Conservation (phyloP, 1,284 basidiomycete species). For the Paramarasmius palmivorus region DNA sequence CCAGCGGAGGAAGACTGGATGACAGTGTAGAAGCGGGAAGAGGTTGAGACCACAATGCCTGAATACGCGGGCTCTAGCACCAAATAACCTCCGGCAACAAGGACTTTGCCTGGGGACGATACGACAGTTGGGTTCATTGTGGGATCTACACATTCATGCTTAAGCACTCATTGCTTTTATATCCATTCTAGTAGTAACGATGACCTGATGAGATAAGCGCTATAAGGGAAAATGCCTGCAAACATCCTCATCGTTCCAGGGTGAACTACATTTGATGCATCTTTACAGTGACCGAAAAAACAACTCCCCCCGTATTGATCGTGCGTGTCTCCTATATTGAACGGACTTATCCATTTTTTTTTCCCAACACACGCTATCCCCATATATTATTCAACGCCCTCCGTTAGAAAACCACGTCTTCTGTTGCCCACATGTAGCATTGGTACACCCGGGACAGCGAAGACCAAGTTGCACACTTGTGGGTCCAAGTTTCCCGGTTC, state of each 20-base stretch:
- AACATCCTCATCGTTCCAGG: background rate
- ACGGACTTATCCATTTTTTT: no score
- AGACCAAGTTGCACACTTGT: constrained; percentile 83
- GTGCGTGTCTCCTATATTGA: constrained; percentile 5
- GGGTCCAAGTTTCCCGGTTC: constrained; percentile 52
- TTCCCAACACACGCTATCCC: background rate
- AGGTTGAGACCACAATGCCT: constrained; percentile 88
- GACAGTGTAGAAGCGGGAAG: constrained; percentile 90
- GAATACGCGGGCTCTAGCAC: constrained; percentile 85
- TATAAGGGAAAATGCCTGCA: background rate
- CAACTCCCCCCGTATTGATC: no score
- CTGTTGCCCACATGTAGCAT: constrained; percentile 82
- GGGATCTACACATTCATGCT: constrained; percentile 32
- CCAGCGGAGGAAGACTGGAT: constrained; percentile 36
- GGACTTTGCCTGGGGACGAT: constrained; percentile 94
- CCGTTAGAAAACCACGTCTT: constrained; percentile 85
- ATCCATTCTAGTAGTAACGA: background rate
- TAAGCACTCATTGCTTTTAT: constrained; percentile 3
- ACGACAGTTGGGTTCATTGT: constrained; percentile 54
- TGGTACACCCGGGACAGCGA: constrained; percentile 93
- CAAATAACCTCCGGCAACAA: constrained; percentile 93
- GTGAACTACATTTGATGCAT: no score
- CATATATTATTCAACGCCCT: constrained; percentile 32
- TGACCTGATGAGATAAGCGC: constrained; percentile 3
- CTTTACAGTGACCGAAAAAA: no score